Base-by-base conservation (phyloP, 1,139 yeast species). In the Magnusiomyces tetraspermus region DNA sequence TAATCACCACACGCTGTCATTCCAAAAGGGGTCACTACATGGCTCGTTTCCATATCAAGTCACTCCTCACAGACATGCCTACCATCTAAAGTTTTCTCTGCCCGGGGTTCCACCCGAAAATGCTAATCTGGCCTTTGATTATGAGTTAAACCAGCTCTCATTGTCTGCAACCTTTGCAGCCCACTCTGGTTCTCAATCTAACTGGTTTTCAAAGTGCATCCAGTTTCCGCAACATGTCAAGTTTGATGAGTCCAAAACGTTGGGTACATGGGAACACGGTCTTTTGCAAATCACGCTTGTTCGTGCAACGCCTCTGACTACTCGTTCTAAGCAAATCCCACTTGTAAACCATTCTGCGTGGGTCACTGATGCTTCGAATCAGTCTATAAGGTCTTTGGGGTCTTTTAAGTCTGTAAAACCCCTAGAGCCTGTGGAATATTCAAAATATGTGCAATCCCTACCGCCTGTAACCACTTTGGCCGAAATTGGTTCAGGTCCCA, bases 31-130 rank as follows among this genome's bases (percentile, higher is more conserved):
- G n/a, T n/a, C n/a, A n/a, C n/a, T n/a, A n/a, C n/a, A n/a, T n/a
- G n/a, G n/a, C n/a, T n/a, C 28, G 36, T 43, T 43, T 21, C 46
- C 46, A 4, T 43, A 43, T 24, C 37, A 43, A n/a, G 28, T 43
- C 31, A 26, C n/a, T 22, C 28, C 46, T 6, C 37, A 43, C 37
- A 43, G 28, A 22, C 11, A 43, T 22, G 24, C 46, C 10, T 43
- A 26, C 22, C 46, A 43, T 36, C 17, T 43, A 17, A 43, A 43
- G 22, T 43, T 43, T 17, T 17, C 46, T 19, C 36, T 43, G 8
- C 46, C 46, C n/a, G 46, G 46, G 2, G 46, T 43, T 23, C 46
- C 46, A 17, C 46, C 46, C 13, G 37, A 43, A 43, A 43, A 43
- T 24, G 46, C 28, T 11, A 23, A 11, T 22, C 22, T 43, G 21